Evolutionary conservation across 225 moss, liverwort and hornwort genomes (phyloP).

Genomic region (Thuidium tamariscinum): DNA sequence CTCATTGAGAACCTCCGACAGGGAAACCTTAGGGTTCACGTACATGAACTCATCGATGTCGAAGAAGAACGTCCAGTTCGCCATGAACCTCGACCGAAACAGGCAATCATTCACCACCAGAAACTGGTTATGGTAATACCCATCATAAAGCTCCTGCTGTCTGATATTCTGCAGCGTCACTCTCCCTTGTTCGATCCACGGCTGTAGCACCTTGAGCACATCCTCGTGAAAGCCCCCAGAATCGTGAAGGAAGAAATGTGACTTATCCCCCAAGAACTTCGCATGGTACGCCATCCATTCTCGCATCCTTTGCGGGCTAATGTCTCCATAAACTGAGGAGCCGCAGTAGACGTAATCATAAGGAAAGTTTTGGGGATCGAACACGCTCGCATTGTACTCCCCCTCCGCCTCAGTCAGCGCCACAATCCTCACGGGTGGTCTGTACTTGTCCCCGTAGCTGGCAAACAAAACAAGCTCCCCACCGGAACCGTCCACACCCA

Average conservation of each 20-base stretch:
- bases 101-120: slow-evolving; percentile 44
- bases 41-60: slow-evolving; percentile 53
- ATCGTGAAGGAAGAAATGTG: slow-evolving; percentile 38
- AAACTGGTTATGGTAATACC: slow-evolving; percentile 39
- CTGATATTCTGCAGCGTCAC: slow-evolving; percentile 29
- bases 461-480: slow-evolving; percentile 33
- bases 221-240: slow-evolving; percentile 33
- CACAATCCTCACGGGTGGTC: slow-evolving; percentile 19
- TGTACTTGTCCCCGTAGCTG: slow-evolving; percentile 28
- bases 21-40: slow-evolving; percentile 2
- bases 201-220: slow-evolving; percentile 34
- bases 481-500: slow-evolving; percentile 21
- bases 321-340: slow-evolving; percentile 30
- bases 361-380: slow-evolving; percentile 15
- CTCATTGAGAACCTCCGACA: slow-evolving; percentile 3
- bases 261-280: slow-evolving; percentile 19
- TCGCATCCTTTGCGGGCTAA: slow-evolving; percentile 37
- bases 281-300: slow-evolving; percentile 58
- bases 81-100: slow-evolving; percentile 33
- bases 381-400: slow-evolving; percentile 27
- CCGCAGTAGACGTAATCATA: slow-evolving; percentile 45
- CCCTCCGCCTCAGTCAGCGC: slow-evolving; percentile 12
- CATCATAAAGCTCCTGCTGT: slow-evolving; percentile 35
- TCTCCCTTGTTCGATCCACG: slow-evolving; percentile 33
- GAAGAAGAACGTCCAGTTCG: slow-evolving; percentile 55